These are phyloP conservation scores for Musa acuminata DNA, from an alignment of 176 grass and related monocot genomes.

Conservation along the genomic window DNA sequence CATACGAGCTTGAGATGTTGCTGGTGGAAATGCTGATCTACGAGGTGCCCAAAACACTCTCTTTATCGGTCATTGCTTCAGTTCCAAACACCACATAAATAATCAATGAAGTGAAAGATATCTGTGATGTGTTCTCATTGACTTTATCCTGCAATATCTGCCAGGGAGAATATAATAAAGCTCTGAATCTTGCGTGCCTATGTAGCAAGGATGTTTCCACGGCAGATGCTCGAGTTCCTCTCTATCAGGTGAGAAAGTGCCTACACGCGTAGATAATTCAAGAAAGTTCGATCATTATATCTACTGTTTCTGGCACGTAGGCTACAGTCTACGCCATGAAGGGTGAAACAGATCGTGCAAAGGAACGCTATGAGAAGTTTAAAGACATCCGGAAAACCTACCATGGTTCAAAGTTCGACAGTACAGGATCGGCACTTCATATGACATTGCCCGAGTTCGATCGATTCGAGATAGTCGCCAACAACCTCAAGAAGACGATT, in stretches of 20 bases:
- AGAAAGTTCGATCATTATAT: too few relatives aligned
- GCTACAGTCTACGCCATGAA: neutral
- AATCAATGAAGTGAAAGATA: too few relatives aligned
- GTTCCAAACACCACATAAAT: too few relatives aligned
- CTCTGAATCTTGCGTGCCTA: neutral
- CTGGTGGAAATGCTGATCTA: constrained; percentile 28
- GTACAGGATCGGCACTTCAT: too few relatives aligned
- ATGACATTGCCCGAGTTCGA: neutral
- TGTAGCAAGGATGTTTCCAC: neutral
- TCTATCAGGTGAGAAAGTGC: neutral
- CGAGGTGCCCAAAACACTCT: neutral
- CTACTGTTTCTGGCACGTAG: neutral
- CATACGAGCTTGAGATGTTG: constrained; percentile 19
- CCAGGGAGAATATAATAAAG: neutral
- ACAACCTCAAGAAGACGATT: neutral
- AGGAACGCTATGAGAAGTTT: neutral
- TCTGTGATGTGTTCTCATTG: too few relatives aligned
- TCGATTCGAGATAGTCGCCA: neutral
- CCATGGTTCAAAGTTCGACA: neutral
- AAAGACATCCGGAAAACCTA: neutral
- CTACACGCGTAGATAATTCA: too few relatives aligned
- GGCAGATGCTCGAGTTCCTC: neutral
- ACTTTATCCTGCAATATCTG: too few relatives aligned
- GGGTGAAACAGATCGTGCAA: neutral
- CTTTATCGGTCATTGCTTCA: too few relatives aligned